Conservation (phyloP, 257 asterid species). For the Solanum sparsipilum region DNA sequence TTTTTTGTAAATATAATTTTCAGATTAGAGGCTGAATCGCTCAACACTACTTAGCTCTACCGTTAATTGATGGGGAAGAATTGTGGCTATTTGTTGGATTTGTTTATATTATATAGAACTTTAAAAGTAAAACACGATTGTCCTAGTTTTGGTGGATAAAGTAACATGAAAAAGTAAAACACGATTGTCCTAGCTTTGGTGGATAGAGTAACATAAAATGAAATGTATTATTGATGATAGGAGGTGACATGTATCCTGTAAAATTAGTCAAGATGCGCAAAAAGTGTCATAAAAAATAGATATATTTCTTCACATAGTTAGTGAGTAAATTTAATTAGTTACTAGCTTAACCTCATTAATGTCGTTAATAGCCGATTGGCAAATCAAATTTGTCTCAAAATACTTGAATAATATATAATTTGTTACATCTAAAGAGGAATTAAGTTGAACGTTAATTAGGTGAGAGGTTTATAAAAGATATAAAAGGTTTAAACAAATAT, state of each 20-base stretch:
- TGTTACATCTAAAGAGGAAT: neutral
- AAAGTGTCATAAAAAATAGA: too few relatives aligned
- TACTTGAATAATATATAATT: neutral
- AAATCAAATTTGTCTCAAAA: neutral
- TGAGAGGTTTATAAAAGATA: neutral
- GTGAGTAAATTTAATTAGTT: neutral
- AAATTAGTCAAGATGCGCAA: fast-evolving
- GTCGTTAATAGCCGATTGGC: neutral
- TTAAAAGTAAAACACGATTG: neutral
- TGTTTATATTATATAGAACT: neutral
- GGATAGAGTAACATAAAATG: too few relatives aligned
- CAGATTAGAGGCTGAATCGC: fast-evolving
- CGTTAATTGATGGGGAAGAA: neutral
- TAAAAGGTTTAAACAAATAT: neutral
- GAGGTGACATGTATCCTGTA: neutral
- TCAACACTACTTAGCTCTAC: neutral
- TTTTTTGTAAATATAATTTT: neutral
- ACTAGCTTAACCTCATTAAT: neutral
- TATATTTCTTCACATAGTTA: neutral
- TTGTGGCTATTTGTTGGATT: neutral
- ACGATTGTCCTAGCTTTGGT: fast-evolving
- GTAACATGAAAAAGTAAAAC: neutral
- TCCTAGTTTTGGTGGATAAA: too few relatives aligned
- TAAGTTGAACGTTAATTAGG: neutral
- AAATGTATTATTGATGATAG: too few relatives aligned